These are phyloP conservation scores for Rozella allomycis DNA, from an alignment of 371 early-diverging fungal species.

Conservation along the genomic window DNA sequence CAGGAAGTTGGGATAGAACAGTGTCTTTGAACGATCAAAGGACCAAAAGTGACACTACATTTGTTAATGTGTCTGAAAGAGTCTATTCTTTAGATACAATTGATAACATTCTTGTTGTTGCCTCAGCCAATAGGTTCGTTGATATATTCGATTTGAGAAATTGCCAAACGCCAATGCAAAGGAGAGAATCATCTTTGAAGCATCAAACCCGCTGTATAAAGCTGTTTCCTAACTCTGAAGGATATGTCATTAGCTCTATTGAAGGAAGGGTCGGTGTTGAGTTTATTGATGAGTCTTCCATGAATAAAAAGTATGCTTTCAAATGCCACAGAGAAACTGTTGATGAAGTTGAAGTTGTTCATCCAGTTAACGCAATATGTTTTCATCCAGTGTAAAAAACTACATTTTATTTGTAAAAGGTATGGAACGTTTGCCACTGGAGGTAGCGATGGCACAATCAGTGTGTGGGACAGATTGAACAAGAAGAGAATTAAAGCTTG, in stretches of 20 bases:
- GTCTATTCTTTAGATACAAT: conserved; percentile 57
- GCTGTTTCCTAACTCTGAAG: conserved; percentile 56
- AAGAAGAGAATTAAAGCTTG: conserved; percentile 64
- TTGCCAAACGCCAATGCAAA: conserved; percentile 43
- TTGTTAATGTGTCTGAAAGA: too few species aligned
- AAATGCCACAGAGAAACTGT: conserved; percentile 70
- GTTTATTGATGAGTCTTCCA: conserved; percentile 49
- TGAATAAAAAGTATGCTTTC: conserved; percentile 69
- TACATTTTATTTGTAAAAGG: conserved; percentile 8
- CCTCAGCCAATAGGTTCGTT: conserved; percentile 50
- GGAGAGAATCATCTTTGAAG: conserved; percentile 51
- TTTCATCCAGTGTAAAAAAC: conserved; percentile 57
- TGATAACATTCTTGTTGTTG: conserved; percentile 49
- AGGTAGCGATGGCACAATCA: conserved; percentile 77
- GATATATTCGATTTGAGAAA: conserved; percentile 62
- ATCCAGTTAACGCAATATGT: conserved; percentile 79
- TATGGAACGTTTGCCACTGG: conserved; percentile 84
- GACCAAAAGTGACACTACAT: too few species aligned
- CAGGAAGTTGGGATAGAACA: too few species aligned
- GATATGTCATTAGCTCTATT: conserved; percentile 65
- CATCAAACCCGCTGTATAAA: conserved; percentile 56
- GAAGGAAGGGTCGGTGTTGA: conserved; percentile 89
- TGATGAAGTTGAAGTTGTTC: conserved; percentile 52
- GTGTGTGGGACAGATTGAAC: conserved; percentile 74
- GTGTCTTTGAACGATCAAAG: too few species aligned